phyloP scores from a whole-genome alignment of 2,329 filamentous ascomycete species.

The Aureobasidium sp. region DNA sequence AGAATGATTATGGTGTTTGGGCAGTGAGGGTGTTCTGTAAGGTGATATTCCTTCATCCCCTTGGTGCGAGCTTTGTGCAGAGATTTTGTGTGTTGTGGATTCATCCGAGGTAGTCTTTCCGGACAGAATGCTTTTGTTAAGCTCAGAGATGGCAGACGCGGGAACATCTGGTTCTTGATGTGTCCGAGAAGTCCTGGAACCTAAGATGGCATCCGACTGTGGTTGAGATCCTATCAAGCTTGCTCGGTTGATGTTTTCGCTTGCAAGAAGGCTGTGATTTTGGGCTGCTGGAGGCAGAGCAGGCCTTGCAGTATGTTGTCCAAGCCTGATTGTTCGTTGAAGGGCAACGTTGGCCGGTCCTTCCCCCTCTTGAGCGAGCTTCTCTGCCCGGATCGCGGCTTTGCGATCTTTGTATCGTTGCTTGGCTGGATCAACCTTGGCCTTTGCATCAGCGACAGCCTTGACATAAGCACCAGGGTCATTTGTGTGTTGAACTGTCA shows the following conservation, averaged over 20 bases:
- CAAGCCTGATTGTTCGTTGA: neutral
- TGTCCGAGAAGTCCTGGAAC: too few species aligned
- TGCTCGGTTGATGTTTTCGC: too few species aligned
- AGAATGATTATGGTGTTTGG: neutral
- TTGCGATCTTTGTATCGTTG: neutral
- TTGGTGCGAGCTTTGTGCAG: too few species aligned
- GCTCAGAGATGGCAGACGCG: too few species aligned
- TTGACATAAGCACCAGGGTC: slow-evolving; percentile 4
- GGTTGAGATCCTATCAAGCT: neutral
- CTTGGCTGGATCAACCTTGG: neutral
- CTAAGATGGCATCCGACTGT: neutral
- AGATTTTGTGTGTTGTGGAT: too few species aligned
- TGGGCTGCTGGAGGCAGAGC: neutral
- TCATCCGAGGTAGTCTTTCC: too few species aligned
- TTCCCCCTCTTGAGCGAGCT: neutral
- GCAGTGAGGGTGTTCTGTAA: neutral
- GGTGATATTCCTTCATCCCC: neutral
- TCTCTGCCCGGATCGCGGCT: neutral
- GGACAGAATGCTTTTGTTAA: too few species aligned
- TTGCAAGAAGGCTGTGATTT: neutral
- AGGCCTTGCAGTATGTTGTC: neutral
- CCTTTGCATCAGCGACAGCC: neutral
- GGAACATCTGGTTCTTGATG: too few species aligned
- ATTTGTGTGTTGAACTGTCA: slow-evolving; percentile 19
- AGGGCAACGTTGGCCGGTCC: neutral